Evolutionary conservation across 306 rosid genomes (phyloP).

Genomic region (Quercus suber): DNA sequence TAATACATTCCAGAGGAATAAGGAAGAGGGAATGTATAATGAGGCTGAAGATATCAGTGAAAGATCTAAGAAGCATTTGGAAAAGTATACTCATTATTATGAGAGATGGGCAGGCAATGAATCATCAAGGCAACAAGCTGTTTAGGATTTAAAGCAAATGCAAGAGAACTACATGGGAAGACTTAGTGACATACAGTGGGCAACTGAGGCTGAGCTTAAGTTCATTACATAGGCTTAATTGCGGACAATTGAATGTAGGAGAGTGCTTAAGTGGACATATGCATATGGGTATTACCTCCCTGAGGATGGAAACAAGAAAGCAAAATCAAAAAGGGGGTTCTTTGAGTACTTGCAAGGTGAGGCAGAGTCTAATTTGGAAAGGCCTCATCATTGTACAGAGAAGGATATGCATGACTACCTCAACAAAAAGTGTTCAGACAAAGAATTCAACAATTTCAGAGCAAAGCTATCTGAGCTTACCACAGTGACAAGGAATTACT

Average conservation of each 20-base stretch:
- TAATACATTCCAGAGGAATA: conserved; percentile 50
- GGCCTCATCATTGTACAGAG: conserved; percentile 81
- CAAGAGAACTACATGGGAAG: conserved; percentile 67
- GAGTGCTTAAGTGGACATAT: conserved; percentile 93
- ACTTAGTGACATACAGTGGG: conserved; percentile 73
- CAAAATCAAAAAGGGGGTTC: conserved; percentile 44
- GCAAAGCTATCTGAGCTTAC: conserved; percentile 78
- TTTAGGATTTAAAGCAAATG: conserved; percentile 80
- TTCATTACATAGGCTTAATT: conserved; percentile 87
- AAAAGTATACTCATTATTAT: conserved; percentile 84
- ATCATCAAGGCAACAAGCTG: conserved; percentile 81
- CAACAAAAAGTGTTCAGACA: conserved; percentile 48
- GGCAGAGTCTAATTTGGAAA: conserved; percentile 79
- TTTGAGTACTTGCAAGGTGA: conserved; percentile 75
- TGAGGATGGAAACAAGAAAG: conserved; percentile 36
- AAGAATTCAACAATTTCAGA: conserved; percentile 77
- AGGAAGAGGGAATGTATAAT: conserved; percentile 41
- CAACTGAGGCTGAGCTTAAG: conserved; percentile 83
- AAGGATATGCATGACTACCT: conserved; percentile 67
- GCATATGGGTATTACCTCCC: conserved; percentile 85
- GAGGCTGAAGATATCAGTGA: conserved; percentile 73
- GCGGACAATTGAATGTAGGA: conserved; percentile 87
- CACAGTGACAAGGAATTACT: conserved; percentile 54
- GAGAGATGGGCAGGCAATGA: conserved; percentile 96
- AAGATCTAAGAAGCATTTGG: conserved; percentile 86